Evolutionary conservation across 1,139 yeast genomes (phyloP), one percentile per base, ranked within the genome.

Genomic region (Debaryomycetaceae sp.): DNA sequence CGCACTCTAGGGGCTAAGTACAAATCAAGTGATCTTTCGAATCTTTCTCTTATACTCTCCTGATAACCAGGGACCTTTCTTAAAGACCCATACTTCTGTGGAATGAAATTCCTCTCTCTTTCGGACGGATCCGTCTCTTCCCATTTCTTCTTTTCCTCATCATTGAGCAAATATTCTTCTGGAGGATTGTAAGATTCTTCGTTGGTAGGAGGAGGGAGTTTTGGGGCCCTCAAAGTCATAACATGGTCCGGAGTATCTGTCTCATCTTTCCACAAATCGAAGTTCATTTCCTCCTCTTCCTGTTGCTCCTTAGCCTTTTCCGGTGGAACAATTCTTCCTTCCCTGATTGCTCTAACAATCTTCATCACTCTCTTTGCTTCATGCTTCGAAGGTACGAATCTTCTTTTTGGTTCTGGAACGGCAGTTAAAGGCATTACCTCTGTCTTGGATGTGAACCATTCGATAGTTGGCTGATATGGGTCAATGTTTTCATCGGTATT

Each of bases 101-200:
- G 98, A 29, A 91, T 50, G 60, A 82, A 90, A 60, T 87, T 84
- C 49, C 78, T 75, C 52, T 84, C 93, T 56, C 97, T 78, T 54
- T 90, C 97, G 45, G 75, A 70, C 24, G 93, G 90, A 41, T 85
- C 95, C 44, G 75, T 68, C 43, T 78, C 78, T 52, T 81, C 79
- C 93, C 95, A 88, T 54, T 77, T 74, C 52, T 83, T 76, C 51
- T 71, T 72, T 62, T 93, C 99, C 59, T 90, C 93, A 44, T 82
- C 87, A 11, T 82, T 83, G 49, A 88, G 71, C 54, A 93, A 68
- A 60, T 93, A 93, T 70, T 93, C 99, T 61, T 80, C 97, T 11
- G 99, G 99, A 39, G 99, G 99, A 60, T 93, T 93, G 66, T 93
- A 93, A 56, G 95, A 84, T 68, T 93, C 97, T 56, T 91, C 99